Evolutionary conservation across 352 stramenopile genomes (phyloP).

Genomic region (Globisporangium alternatum): DNA sequence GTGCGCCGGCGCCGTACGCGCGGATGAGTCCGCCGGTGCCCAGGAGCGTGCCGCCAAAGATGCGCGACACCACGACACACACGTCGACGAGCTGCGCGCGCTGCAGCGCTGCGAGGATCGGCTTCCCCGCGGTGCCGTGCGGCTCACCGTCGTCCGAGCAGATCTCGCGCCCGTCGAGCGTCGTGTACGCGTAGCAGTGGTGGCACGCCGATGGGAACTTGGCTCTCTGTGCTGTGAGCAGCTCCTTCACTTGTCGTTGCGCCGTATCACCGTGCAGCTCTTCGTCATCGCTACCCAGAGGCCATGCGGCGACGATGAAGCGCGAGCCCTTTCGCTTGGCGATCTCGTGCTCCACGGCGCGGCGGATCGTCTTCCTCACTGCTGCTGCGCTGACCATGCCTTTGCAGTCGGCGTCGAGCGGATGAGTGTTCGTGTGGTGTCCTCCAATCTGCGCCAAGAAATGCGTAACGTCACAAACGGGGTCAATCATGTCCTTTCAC

Average conservation of each 20-base stretch:
- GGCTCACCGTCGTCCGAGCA: slow-evolving; percentile 78
- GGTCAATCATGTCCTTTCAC: not conserved
- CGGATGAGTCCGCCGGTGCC: slow-evolving; percentile 69
- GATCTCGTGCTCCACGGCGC: slow-evolving; percentile 65
- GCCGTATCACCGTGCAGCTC: slow-evolving; percentile 16
- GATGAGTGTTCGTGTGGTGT: not conserved
- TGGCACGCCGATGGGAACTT: slow-evolving; percentile 60
- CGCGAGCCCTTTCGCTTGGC: slow-evolving; percentile 81
- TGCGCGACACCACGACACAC: slow-evolving; percentile 66
- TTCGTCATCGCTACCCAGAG: slow-evolving; percentile 20
- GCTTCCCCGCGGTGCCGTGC: slow-evolving; percentile 64
- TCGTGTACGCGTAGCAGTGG: slow-evolving; percentile 73
- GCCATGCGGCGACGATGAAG: slow-evolving; percentile 71
- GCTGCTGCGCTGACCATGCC: not conserved
- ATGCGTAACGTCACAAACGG: not conserved
- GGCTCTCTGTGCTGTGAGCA: slow-evolving; percentile 40
- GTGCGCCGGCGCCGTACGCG: slow-evolving; percentile 61
- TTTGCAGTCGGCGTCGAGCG: not conserved
- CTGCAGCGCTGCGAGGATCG: slow-evolving; percentile 58
- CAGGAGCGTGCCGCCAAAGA: slow-evolving; percentile 75
- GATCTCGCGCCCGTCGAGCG: slow-evolving; percentile 44
- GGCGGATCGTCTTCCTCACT: slow-evolving; percentile 39
- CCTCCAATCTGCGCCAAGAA: slow-evolving; percentile 10
- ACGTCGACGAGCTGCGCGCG: slow-evolving; percentile 64
- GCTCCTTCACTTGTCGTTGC: slow-evolving; percentile 38